Evolutionary conservation across 768 basidiomycete species (phyloP).

Genomic region (Collybia sordida): DNA sequence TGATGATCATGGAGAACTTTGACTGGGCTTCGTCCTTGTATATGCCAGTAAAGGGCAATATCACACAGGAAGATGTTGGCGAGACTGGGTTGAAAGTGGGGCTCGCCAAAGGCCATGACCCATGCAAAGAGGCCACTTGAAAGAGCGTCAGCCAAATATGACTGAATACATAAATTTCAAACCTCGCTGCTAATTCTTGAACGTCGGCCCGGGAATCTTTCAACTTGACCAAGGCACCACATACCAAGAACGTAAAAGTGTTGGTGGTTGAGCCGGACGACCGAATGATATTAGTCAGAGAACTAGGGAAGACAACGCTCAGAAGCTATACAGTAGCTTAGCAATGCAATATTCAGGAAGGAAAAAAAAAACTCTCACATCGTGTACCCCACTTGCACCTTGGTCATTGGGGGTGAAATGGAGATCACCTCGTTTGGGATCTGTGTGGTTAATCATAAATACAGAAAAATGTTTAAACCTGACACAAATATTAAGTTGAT

Average conservation of each 20-base stretch:
- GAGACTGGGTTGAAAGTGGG: neutral
- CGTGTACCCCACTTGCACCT: neutral
- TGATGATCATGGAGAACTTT: neutral
- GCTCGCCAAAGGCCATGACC: too few relatives aligned
- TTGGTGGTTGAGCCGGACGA: neutral
- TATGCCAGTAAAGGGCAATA: neutral
- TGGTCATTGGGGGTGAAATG: neutral
- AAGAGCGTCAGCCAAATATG: neutral
- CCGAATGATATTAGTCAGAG: neutral
- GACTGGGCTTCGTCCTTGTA: neutral
- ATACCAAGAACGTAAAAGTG: neutral
- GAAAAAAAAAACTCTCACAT: neutral
- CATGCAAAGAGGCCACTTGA: neutral
- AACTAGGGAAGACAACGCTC: neutral
- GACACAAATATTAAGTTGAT: neutral
- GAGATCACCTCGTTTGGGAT: constrained; percentile 1
- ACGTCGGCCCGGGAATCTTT: neutral
- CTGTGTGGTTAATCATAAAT: constrained; percentile 2
- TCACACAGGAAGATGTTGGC: neutral
- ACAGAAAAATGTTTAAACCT: constrained; percentile 2
- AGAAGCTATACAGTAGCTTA: neutral
- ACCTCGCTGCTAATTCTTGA: neutral
- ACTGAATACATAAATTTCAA: neutral
- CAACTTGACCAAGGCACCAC: neutral
- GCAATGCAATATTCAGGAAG: neutral